Base-by-base conservation (phyloP, 2,329 filamentous ascomycete genomes). In the Fusarium tuaranense region DNA sequence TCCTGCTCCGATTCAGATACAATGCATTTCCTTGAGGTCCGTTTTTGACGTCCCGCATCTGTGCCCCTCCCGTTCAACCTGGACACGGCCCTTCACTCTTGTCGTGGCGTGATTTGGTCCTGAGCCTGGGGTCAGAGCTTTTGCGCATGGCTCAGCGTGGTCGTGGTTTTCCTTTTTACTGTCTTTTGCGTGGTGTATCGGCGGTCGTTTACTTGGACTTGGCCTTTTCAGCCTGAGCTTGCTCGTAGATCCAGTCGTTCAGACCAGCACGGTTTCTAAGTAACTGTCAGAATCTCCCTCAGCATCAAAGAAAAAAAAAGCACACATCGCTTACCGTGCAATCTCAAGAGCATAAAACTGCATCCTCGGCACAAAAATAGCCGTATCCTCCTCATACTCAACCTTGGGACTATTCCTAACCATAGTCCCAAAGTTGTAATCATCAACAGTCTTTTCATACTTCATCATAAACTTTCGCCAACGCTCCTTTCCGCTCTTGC, bases 351-450 rank as follows among this genome's bases (percentile, higher is more conserved):
- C 86, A 89, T 92, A 85, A 69, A 88, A 88, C 78, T 89, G 87
- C 85, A 88, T 88, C 32, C 88, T 84, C 38, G 88, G 88, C 7
- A 90, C 88, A 79, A 99, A 98, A 63, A 99, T 98, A 4, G 95
- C 98, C 65, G 93, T 94, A 67, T 97, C 88, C 85, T 97, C 88
- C 63, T 92, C 94, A 82, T 99, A 98, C 84, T 98, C 96, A 63
- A 84, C 91, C 78, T 93, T 94, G 41, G 95, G 89, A 80, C 90
- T 94, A 67, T 90, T 89, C 68, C 97, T 91, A 78, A 99, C 83
- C 89, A 99, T 95, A 38, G 97, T 98, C 66, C 97, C 97, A 84
- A 98, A 99, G 87, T 98, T 99, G 88, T 92, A 99, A 85, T 99
- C 97, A 74, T 97, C 93, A n/a, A 99, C 88, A 85, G 90, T 96